These are phyloP conservation scores for Hymenochaete sp. DNA, from an alignment of 1,284 basidiomycete species.

Conservation along the genomic window DNA sequence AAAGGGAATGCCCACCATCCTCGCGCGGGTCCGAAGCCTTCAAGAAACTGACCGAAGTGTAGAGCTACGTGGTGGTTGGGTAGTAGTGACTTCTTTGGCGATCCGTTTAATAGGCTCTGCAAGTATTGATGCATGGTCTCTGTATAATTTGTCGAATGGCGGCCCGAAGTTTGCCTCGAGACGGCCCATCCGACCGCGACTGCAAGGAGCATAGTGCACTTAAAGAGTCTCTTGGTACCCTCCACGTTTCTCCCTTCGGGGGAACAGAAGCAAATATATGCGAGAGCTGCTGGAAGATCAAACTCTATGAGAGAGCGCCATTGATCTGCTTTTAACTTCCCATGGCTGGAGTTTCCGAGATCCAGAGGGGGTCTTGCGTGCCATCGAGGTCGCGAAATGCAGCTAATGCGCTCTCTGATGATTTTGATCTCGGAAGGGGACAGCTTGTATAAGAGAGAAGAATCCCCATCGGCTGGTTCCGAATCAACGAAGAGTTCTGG, in stretches of 20 bases:
- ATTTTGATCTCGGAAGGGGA: no score
- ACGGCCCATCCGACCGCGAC: background rate
- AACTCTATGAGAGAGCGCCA: constrained; percentile 28
- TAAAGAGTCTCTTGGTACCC: background rate
- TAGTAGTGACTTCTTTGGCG: background rate
- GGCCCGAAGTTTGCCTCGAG: background rate
- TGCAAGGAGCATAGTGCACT: background rate
- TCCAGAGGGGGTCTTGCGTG: constrained; percentile 29
- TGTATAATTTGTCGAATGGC: constrained; percentile 1
- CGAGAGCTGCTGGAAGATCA: constrained; percentile 27
- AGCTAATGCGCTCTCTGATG: no score
- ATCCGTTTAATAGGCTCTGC: no score
- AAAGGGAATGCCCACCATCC: constrained; percentile 23
- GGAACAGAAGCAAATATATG: constrained; percentile 25
- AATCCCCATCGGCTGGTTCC: no score
- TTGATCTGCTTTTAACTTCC: constrained; percentile 31
- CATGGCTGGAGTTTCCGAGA: constrained; percentile 26
- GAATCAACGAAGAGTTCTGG: no score
- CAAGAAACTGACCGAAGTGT: constrained; percentile 20
- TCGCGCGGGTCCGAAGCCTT: constrained; percentile 20
- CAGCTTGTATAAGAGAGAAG: no score
- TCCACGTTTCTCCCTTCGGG: background rate
- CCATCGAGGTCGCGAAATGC: no score
- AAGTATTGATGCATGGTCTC: background rate
- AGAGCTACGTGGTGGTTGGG: constrained; percentile 22